Evolutionary conservation across 306 rosid species (phyloP).

Genomic region (Luffa aegyptiaca): DNA sequence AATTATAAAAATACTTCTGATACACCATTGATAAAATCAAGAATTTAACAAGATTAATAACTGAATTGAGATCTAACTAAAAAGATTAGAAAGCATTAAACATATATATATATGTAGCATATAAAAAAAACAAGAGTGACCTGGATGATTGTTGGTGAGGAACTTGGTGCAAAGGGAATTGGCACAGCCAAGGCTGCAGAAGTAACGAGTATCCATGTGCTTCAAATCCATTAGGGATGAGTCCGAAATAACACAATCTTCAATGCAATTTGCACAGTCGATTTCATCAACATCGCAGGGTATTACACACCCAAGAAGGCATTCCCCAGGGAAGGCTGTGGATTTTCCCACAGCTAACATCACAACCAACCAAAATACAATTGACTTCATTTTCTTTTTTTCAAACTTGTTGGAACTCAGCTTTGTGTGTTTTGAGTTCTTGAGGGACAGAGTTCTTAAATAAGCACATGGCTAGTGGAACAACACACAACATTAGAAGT

Average conservation of each 20-base stretch:
- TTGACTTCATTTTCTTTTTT: not conserved
- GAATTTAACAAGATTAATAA: no score
- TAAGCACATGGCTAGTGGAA: not conserved
- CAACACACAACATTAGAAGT: not conserved
- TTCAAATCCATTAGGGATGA: not conserved
- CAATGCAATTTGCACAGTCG: not conserved
- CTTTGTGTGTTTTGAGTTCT: not conserved
- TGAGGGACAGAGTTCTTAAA: not conserved
- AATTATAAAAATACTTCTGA: no score
- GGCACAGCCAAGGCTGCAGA: slow-evolving; percentile 35
- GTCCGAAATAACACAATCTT: not conserved
- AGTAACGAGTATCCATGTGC: not conserved
- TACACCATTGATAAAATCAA: no score
- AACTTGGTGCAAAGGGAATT: slow-evolving; percentile 22
- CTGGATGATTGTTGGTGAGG: slow-evolving; percentile 25
- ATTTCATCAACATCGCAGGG: not conserved
- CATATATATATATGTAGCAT: no score
- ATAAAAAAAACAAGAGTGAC: not conserved
- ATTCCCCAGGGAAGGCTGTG: not conserved
- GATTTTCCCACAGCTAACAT: not conserved
- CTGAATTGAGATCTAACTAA: no score
- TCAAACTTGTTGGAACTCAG: not conserved
- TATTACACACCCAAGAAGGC: not conserved
- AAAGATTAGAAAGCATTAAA: no score
- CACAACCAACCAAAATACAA: not conserved